phyloP scores from a whole-genome alignment of 108 stramenopile species.

The Aurantiochytrium sp. region DNA sequence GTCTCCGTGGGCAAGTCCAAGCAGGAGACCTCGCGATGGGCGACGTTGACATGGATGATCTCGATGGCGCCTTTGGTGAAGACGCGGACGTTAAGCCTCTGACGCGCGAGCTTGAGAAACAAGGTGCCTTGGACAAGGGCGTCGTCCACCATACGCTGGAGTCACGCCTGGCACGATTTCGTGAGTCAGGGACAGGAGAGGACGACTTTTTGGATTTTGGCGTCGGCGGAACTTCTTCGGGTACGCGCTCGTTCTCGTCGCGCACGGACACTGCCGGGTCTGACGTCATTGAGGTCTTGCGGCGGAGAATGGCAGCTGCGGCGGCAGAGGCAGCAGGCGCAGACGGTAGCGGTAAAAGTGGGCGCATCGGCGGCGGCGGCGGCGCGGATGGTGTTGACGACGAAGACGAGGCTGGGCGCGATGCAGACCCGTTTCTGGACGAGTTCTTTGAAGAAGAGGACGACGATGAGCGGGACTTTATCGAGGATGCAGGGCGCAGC shows the following conservation, averaged over 20 bases:
- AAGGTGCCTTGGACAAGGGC: neutral
- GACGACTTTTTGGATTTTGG: neutral
- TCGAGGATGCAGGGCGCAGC: neutral
- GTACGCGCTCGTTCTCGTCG: neutral
- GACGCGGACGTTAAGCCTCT: neutral
- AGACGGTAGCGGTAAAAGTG: neutral
- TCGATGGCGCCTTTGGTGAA: neutral
- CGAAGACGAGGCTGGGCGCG: neutral
- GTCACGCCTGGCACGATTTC: neutral
- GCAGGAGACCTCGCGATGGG: neutral
- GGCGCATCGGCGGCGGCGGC: neutral
- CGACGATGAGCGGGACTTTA: neutral
- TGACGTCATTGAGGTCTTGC: neutral
- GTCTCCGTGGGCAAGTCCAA: neutral
- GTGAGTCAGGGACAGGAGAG: neutral
- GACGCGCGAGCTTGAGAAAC: neutral
- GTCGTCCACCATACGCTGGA: neutral
- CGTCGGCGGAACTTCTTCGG: neutral
- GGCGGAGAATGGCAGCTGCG: neutral
- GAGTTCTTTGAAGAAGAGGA: constrained; percentile 13
- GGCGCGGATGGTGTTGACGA: neutral
- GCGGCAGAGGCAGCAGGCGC: neutral
- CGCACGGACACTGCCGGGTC: neutral
- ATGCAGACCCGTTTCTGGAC: constrained; percentile 5
- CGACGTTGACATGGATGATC: neutral